These are phyloP conservation scores for Kazachstania viticola DNA, from an alignment of 805 yeast species.

Conservation along the genomic window DNA sequence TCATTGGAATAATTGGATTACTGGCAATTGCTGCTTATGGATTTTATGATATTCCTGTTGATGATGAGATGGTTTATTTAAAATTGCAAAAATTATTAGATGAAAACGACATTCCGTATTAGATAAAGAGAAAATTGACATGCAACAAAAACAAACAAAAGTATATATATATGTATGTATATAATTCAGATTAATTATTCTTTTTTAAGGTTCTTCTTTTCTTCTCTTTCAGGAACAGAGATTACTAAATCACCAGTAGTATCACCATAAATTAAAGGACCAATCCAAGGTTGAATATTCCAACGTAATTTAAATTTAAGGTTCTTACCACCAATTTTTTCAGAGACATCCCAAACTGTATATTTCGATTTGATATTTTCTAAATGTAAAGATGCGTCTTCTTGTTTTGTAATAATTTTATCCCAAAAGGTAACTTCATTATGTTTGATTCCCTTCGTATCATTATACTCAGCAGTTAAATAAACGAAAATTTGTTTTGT, in stretches of 20 bases:
- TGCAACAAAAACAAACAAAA: too few relatives aligned
- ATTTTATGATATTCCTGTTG: constrained; percentile 45
- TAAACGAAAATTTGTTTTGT: constrained; percentile 93
- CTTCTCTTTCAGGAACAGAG: constrained; percentile 1
- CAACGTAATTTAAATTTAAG: constrained; percentile 68
- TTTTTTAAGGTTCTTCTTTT: background rate
- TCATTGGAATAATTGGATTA: constrained; percentile 50
- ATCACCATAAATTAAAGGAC: constrained; percentile 59
- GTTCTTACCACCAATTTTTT: constrained; percentile 43
- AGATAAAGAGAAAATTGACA: too few relatives aligned
- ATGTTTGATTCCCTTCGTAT: constrained; percentile 28
- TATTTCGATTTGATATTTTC: constrained; percentile 55
- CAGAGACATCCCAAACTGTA: constrained; percentile 76
- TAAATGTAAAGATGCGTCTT: constrained; percentile 47
- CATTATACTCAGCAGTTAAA: constrained; percentile 73
- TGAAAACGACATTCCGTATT: constrained; percentile 13
- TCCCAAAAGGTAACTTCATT: constrained; percentile 88
- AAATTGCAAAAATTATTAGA: constrained; percentile 29
- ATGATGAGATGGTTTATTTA: constrained; percentile 32
- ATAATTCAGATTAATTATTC: background rate
- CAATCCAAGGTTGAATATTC: constrained; percentile 89
- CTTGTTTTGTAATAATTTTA: constrained; percentile 49
- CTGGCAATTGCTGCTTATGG: constrained; percentile 52
- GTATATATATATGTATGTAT: background rate
- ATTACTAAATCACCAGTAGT: constrained; percentile 11